These are phyloP conservation scores for Lepiota venenata DNA, from an alignment of 768 basidiomycete species.

Conservation along the genomic window DNA sequence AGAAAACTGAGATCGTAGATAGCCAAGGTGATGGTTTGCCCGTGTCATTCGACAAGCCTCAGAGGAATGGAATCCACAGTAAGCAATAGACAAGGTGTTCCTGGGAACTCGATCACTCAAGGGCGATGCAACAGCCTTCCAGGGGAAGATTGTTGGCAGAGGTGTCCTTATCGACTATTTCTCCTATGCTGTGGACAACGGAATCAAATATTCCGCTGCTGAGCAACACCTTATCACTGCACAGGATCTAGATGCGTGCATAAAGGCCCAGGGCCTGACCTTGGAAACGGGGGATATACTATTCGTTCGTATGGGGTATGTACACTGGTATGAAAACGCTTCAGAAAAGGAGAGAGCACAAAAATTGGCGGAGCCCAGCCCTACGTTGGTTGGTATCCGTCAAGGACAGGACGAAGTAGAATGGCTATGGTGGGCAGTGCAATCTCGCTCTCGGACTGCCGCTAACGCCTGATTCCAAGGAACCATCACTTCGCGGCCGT, in stretches of 20 bases:
- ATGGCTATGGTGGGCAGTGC: conserved; percentile 19
- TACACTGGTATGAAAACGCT: conserved; percentile 20
- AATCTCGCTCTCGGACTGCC: neutral
- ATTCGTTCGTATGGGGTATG: conserved; percentile 22
- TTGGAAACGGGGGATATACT: conserved; percentile 23
- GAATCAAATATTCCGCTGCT: conserved; percentile 15
- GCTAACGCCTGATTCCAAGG: conserved; percentile 8
- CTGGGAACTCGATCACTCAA: neutral
- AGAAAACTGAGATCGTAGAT: conserved; percentile 18
- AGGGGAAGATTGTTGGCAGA: conserved; percentile 24
- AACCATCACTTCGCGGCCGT: conserved; percentile 24
- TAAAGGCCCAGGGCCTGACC: conserved; percentile 15
- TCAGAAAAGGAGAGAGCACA: conserved; percentile 16
- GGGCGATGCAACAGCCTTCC: conserved; percentile 14
- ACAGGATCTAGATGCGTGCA: conserved; percentile 18
- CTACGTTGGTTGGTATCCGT: conserved; percentile 14
- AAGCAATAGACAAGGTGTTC: neutral
- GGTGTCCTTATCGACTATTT: conserved; percentile 22
- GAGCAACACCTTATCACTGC: conserved; percentile 18
- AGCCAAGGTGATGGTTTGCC: conserved; percentile 8
- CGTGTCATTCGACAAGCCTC: conserved; percentile 15
- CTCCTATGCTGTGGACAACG: conserved; percentile 17
- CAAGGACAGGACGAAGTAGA: conserved; percentile 20
- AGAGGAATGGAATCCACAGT: conserved; percentile 24
- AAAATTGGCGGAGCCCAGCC: neutral